Evolutionary conservation across 2,329 filamentous ascomycete species (phyloP), one percentile per base, ranked within the genome.

Genomic region (Biscogniauxia mediterranea): DNA sequence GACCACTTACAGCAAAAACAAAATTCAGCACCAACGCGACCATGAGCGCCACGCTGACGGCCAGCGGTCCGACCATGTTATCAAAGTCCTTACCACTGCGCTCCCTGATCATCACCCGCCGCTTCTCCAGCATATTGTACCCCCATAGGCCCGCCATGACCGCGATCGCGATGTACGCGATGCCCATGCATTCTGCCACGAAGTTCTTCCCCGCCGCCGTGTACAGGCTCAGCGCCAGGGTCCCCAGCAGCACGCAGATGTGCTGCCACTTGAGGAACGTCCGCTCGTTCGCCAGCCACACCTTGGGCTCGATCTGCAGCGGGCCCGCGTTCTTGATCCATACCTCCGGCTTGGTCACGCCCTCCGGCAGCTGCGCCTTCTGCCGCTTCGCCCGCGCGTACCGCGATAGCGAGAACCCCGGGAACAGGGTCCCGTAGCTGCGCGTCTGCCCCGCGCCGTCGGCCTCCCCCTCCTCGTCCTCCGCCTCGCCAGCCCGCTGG

Each of bases 201-300:
- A 81, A 80, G 75, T 96, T 92, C 68, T 88, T 80, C 6, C 91
- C 91, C 0, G 93, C 93, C 0, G 94, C 92, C 69, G 96, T 94
- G 79, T 94, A 97, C 26, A 99, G 80, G 21, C 89, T 91, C 13
- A 99, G 80, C 0, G 92, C 91, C 28, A 99, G 79, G 21, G 89
- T 88, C 46, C 93, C 93, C 23, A 99, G 87, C 15, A 99, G 83
- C 55, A 99, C 87, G 64, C 88, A 89, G 71, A 99, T 93, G 75
- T 98, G 93, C 80, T 98, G 92, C 95, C 95, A 99, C 77, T 97
- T 98, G 76, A 99, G 89, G 74, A 97, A 99, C 0, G 95, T 99
- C 64, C 95, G 89, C 79, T 99, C 94, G 77, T 99, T 99, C 58
- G 95, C 95, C 60, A 99, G 88, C 94, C 95, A 99, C 28, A 99